Evolutionary conservation across 2,329 filamentous ascomycete genomes (phyloP).

Genomic region (Oidium heveae): DNA sequence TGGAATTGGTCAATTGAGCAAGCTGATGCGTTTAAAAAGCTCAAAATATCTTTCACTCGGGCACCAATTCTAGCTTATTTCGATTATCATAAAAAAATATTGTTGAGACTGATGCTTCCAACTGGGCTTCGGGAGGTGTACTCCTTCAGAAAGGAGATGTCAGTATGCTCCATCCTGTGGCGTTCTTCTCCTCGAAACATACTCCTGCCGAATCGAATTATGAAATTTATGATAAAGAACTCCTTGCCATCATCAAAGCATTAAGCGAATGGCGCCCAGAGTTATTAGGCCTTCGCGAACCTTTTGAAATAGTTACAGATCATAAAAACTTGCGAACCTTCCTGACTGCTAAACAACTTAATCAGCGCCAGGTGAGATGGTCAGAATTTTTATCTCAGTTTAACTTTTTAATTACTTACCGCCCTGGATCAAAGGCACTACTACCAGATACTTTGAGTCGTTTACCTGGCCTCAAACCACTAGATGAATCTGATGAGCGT

Average conservation of each 20-base stretch:
- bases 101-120: background rate
- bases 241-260: background rate
- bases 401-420: background rate
- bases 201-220: background rate
- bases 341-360: background rate
- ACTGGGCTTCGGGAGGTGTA: background rate
- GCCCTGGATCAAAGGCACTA: background rate
- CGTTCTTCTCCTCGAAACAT: background rate
- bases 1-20: background rate
- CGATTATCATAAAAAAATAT: background rate
- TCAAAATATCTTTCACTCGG: background rate
- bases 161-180: background rate
- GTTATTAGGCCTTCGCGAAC: background rate
- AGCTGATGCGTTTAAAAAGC: background rate
- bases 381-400: background rate
- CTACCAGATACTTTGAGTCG: background rate
- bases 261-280: background rate
- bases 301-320: background rate
- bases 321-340: constrained; percentile 1
- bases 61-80: background rate
- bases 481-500: background rate
- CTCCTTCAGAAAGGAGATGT: background rate
- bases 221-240: background rate
- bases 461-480: background rate
- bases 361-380: background rate